Conservation (phyloP, 345 rosid genomes). For the Euclidium syriacum region DNA sequence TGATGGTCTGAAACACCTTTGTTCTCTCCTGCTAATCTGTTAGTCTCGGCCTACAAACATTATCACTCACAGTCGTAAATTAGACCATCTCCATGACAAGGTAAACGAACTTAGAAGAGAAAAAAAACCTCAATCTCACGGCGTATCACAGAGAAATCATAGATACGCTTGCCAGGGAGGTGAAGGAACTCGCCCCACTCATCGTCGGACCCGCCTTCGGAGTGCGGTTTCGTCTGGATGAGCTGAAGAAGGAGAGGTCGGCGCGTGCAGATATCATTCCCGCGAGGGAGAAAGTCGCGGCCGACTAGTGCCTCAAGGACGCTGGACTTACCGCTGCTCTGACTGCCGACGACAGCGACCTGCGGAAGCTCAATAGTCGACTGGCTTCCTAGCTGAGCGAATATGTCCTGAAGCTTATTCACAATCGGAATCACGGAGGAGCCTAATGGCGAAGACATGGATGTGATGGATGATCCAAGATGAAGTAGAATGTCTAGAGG, state of each 20-base stretch:
- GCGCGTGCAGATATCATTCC: conserved; percentile 79
- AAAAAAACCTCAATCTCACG: conserved; percentile 77
- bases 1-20: conserved; percentile 92
- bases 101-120: neutral
- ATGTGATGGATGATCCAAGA: neutral
- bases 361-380: conserved; percentile 94
- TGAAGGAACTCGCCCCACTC: conserved; percentile 98
- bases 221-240: conserved; percentile 61
- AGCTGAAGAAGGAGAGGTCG: conserved; percentile 75
- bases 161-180: conserved; percentile 66
- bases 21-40: conserved; percentile 78
- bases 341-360: conserved; percentile 97
- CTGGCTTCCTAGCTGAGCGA: conserved; percentile 90
- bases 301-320: conserved; percentile 97
- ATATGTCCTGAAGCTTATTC: conserved; percentile 92
- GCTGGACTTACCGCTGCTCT: conserved; percentile 98
- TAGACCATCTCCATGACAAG: neutral
- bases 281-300: conserved; percentile 93
- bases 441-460: conserved; percentile 57
- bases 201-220: conserved; percentile 64
- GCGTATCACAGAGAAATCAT: conserved; percentile 89
- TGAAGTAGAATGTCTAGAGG: neutral
- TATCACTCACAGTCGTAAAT: neutral
- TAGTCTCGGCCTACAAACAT: conserved; percentile 68
- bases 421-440: conserved; percentile 89